These are phyloP conservation scores for Talaromyces marneffei DNA, from an alignment of 2,329 filamentous ascomycete species.

Conservation along the genomic window DNA sequence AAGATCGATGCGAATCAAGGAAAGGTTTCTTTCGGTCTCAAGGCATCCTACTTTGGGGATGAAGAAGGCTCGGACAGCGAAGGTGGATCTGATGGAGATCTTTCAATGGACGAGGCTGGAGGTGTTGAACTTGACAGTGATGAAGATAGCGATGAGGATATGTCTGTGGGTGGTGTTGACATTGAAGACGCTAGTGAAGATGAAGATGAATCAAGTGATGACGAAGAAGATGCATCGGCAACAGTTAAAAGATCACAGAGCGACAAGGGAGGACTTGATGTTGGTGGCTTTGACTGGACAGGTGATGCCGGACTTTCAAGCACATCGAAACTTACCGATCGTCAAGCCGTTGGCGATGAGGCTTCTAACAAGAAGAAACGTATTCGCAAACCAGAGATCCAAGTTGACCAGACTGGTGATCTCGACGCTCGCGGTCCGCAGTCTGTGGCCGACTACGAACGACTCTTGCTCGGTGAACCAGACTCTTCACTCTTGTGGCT, in stretches of 20 bases:
- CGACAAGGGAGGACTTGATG: constrained; percentile 55
- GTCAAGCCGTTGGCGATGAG: constrained; percentile 48
- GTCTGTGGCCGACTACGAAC: constrained; percentile 86
- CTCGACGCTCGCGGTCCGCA: constrained; percentile 84
- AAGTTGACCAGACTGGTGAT: constrained; percentile 86
- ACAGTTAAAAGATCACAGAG: constrained; percentile 30
- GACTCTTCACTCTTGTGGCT: constrained; percentile 95
- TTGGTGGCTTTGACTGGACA: constrained; percentile 82
- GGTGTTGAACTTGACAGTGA: constrained; percentile 29
- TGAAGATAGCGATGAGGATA: constrained; percentile 29
- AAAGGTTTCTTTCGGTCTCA: constrained; percentile 82
- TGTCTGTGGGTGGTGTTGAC: constrained; percentile 42
- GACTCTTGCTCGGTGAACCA: constrained; percentile 82
- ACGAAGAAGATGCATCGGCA: constrained; percentile 42
- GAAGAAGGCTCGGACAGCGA: constrained; percentile 41
- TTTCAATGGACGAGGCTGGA: constrained; percentile 22
- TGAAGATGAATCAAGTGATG: constrained; percentile 45
- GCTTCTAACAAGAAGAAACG: constrained; percentile 63
- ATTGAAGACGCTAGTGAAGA: constrained; percentile 34
- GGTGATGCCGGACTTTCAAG: constrained; percentile 47
- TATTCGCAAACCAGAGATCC: constrained; percentile 67
- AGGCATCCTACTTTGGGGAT: constrained; percentile 79
- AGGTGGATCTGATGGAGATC: constrained; percentile 41
- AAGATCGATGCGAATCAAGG: constrained; percentile 69
- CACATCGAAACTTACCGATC: constrained; percentile 47